Base-by-base conservation (phyloP, 345 rosid species). In the Melaleuca alternifolia region DNA sequence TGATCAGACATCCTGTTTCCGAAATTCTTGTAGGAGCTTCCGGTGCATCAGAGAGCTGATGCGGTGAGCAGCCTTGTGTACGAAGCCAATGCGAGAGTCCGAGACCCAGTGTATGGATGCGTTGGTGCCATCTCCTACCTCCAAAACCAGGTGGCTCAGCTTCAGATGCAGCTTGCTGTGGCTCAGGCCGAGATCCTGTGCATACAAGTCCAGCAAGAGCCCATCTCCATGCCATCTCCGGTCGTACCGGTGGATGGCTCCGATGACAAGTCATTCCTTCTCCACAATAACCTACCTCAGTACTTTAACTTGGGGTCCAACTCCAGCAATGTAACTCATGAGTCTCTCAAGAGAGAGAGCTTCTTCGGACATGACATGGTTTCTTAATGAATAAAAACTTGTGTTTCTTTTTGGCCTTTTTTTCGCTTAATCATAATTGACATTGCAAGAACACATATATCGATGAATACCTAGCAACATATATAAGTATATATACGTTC, bases 31-130 rank as follows among this genome's bases (percentile, higher is more conserved):
- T 46, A 88, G 89, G 89, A 88, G 54, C 83, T 88, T 4, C 87
- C 87, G 18, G 77, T 82, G 46, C 89, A 85, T 50, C 89, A 88
- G 56, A 85, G 89, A 62, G 86, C 46, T 1, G 89, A 88, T 6
- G 87, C 89, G 7, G 89, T 88, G 87, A 88, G 79, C 89, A 88
- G 89, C 85, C 84, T 88, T 65, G 89, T 88, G 84, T 88, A 88
- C n/a, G 89, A 88, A 71, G 89, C 89, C 18, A 85, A 71, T 48
- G 89, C 89, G 23, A 85, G 89, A 51, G 89, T 85, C 54, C 57
- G 89, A 11, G 89, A 88, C 84, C 89, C 89, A 1, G 89, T 88
- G 33, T 88, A 88, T n/a, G 89, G 89, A 10, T 88, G 89, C 51
- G 89, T 88, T 6, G 87, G 89, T 41, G 87, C 87, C 10, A 88